Base-by-base conservation (phyloP, 225 moss, liverwort and hornwort species). In the Physcomitrellopsis africana region DNA sequence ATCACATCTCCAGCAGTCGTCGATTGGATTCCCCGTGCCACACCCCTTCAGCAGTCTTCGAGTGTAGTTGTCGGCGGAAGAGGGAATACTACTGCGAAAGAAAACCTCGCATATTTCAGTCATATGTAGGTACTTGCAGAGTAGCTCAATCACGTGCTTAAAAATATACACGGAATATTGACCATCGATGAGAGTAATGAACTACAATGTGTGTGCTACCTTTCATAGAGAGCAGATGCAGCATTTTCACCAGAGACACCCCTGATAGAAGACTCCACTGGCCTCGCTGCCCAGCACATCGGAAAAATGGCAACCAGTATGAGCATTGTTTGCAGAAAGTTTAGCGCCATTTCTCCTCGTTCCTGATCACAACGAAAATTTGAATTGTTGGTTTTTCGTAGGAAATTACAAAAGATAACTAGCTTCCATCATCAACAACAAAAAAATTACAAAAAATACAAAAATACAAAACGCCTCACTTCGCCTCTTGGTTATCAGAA, bases 1-100 rank as follows among this genome's bases (percentile, higher is more conserved):
- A 37, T 88, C 67, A 19, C 88, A 88, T 61, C 81, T 73, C 88
- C 88, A 88, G 81, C 88, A 88, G 16, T 83, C 88, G 29, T 88
- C 88, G 7, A 88, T 81, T 0, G 88, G 88, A 49, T 86, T 88
- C 2, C 83, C 81, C 15, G 77, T 72, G 37, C 83, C 86, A 51
- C 86, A 86, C 13, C 81, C 81, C 44, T 37, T 37, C 4, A 37
- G 32, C 60, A 58, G 47, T 63, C 86, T 76, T 45, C 83, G 79
- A 0, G 86, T 78, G 62, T 81, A 63, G 51, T 86, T 83, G 56
- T 81, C 67, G 69, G 61, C 68, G 23, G 45, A 56, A 7, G 60
- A 52, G 41, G 18, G 55, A 57, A 26, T 55, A 22, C 51, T 23
- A 32, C 81, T 83, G 81, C 73, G 76, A 72, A 20, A n/a, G 2